Evolutionary conservation across 2,329 filamentous ascomycete species (phyloP), one percentile per base, ranked within the genome.

Genomic region (Aspergillus sojae): DNA sequence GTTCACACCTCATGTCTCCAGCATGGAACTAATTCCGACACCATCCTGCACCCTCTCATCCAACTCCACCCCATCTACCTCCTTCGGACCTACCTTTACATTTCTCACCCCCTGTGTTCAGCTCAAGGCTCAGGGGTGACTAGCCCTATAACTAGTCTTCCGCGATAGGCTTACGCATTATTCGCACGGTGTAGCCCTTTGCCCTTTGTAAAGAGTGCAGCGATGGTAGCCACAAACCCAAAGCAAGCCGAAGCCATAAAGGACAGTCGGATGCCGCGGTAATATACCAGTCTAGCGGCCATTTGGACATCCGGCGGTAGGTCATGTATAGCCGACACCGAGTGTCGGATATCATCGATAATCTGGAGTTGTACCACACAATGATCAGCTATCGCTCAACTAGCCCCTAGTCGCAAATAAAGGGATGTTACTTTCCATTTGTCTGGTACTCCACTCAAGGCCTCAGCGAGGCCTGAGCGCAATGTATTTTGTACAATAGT

Each of bases 401-500:
- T 41, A 21, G 28, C 21, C 30, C 30, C 19, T 16, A 57, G 21
- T 48, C 32, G n/a, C n/a, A 58, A 62, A 19, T 63, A 67, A 65
- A 70, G 65, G 68, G 66, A 62, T 72, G 81, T 67, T 84, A 88
- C 86, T 80, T 80, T 82, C 76, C 81, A 82, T 82, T 87, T 88
- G 67, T 88, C 80, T 64, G 84, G 80, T 72, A 88, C 77, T 72
- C 81, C 83, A 70, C 77, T 80, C 74, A 89, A 77, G 67, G 82
- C 86, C 64, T 78, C 75, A 5, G 84, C 83, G 30, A 90, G 79
- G 64, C 82, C 80, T 68, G 81, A 76, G 68, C 81, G 85, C 67
- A 90, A 80, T 61, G 84, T 85, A 62, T 86, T 89, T 74, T 90
- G 88, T 39, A 88, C 80, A 52, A 90, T 86, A 7, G 87, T 83